Evolutionary conservation across 23 red algal genomes (phyloP).

Genomic region (Cyanidium caldarium): DNA sequence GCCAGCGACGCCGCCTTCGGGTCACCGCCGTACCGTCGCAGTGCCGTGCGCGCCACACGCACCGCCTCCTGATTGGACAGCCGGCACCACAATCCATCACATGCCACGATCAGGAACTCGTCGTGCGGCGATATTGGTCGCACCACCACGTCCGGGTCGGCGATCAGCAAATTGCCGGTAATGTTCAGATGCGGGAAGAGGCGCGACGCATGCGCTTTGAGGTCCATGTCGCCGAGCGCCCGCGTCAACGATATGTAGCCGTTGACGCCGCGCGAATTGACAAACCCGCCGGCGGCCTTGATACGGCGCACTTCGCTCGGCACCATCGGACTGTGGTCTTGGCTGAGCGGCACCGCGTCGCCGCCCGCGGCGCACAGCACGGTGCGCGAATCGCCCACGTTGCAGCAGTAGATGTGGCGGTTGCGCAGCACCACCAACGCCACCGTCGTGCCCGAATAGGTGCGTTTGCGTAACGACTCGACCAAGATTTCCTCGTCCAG

Average conservation of each 20-base stretch:
- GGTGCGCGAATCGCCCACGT: conserved; percentile 40
- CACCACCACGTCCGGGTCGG: conserved; percentile 25
- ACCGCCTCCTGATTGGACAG: conserved; percentile 30
- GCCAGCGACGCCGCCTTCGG: conserved; percentile 13
- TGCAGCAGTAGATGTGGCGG: conserved; percentile 17
- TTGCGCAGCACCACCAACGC: not conserved
- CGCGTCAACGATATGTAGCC: conserved; percentile 58
- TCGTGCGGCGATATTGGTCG: conserved; percentile 4
- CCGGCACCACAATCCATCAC: conserved; percentile 59
- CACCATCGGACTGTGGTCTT: conserved; percentile 16
- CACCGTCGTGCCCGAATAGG: conserved; percentile 22
- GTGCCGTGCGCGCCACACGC: conserved; percentile 9
- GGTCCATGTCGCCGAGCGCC: conserved; percentile 56
- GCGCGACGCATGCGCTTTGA: conserved; percentile 34
- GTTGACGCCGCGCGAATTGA: conserved; percentile 37
- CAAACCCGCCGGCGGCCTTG: conserved; percentile 22
- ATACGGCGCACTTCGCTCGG: conserved; percentile 25
- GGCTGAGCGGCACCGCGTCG: not conserved
- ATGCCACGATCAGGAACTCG: conserved; percentile 33
- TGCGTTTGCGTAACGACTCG: not conserved
- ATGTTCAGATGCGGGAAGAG: conserved; percentile 4
- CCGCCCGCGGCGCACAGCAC: conserved; percentile 20
- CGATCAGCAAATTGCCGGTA: conserved; percentile 22
- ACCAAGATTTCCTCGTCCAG: conserved; percentile 12
- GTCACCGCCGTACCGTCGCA: conserved; percentile 16